Percentiles rank a stretch among this genome's conserved stretches.
phyloP scores from a whole-genome alignment of 2,329 filamentous ascomycete species.

The Venturia oleaginea region DNA sequence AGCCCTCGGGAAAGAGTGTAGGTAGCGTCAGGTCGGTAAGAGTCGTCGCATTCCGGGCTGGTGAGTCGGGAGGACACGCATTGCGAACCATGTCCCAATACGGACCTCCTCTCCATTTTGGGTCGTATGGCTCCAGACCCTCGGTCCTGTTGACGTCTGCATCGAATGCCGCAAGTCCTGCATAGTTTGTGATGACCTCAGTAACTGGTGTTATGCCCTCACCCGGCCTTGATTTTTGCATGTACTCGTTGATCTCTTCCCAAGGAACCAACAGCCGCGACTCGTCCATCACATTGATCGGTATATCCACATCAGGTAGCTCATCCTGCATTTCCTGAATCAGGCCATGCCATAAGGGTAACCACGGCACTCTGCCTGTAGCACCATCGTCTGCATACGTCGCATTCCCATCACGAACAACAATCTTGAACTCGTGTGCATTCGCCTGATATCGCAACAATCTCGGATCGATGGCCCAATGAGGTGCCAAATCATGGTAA shows the following conservation, averaged over 20 bases:
- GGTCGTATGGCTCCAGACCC: slow-evolving; percentile 22
- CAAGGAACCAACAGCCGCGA: slow-evolving; percentile 16
- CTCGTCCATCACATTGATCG: slow-evolving; percentile 17
- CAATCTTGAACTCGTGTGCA: slow-evolving; percentile 30
- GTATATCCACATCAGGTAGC: slow-evolving; percentile 17
- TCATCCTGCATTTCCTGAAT: slow-evolving; percentile 11
- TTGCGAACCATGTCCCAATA: slow-evolving; percentile 36
- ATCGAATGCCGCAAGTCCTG: slow-evolving; percentile 18
- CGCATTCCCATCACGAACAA: slow-evolving; percentile 31
- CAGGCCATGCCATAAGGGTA: slow-evolving; percentile 34
- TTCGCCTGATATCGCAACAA: slow-evolving; percentile 34
- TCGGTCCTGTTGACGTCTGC: slow-evolving; percentile 20
- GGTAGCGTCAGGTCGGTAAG: slow-evolving; percentile 30
- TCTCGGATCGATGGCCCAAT: slow-evolving; percentile 37
- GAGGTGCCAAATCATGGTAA: slow-evolving; percentile 40
- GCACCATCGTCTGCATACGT: slow-evolving; percentile 24
- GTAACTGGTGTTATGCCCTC: slow-evolving; percentile 22
- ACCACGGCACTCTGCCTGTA: slow-evolving; percentile 25
- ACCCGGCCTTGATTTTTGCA: slow-evolving; percentile 24
- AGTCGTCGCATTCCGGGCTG: slow-evolving; percentile 25
- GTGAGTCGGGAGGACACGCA: slow-evolving; percentile 32
- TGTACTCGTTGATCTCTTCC: slow-evolving; percentile 24
- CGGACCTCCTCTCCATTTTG: slow-evolving; percentile 23
- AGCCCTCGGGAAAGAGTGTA: slow-evolving; percentile 24
- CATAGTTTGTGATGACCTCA: slow-evolving; percentile 25